Evolutionary conservation across 2,329 filamentous ascomycete genomes (phyloP).

Genomic region (Amauroascus niger): DNA sequence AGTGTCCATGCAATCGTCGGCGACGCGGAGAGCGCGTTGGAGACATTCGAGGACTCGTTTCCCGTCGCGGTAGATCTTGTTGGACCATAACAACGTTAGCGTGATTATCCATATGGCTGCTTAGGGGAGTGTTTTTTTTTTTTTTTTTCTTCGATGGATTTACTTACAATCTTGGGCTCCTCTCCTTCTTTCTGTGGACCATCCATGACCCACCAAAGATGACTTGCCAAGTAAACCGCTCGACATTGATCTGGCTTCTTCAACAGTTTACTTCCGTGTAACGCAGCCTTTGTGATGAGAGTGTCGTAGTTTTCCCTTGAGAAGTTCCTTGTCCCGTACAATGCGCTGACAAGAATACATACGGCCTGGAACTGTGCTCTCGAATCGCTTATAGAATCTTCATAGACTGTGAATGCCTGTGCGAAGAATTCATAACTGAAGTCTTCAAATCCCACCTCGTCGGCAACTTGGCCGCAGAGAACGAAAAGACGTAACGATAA

Average conservation of each 20-base stretch:
- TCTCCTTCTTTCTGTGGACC: constrained; percentile 66
- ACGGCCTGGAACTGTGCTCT: constrained; percentile 97
- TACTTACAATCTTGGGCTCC: constrained; percentile 65
- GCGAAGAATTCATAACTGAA: constrained; percentile 97
- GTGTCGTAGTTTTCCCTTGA: constrained; percentile 98
- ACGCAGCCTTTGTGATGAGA: constrained; percentile 90
- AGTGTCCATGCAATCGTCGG: constrained; percentile 98
- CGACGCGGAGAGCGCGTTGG: constrained; percentile 87
- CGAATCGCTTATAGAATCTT: constrained; percentile 90
- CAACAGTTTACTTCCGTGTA: constrained; percentile 91
- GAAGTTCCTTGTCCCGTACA: constrained; percentile 84
- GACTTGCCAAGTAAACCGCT: constrained; percentile 90
- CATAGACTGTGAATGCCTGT: constrained; percentile 95
- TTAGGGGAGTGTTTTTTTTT: too few species aligned
- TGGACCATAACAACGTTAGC: neutral
- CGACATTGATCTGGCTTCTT: constrained; percentile 98
- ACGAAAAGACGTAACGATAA: constrained; percentile 83
- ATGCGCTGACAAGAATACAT: constrained; percentile 78
- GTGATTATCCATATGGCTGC: neutral
- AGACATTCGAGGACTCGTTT: constrained; percentile 95
- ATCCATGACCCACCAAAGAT: constrained; percentile 95
- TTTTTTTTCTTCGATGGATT: too few species aligned
- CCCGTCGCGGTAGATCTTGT: constrained; percentile 79
- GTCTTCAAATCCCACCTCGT: constrained; percentile 85
- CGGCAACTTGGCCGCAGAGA: constrained; percentile 83